Conservation (phyloP, 208 protist genomes). For the Acanthamoeba castellanii region DNA sequence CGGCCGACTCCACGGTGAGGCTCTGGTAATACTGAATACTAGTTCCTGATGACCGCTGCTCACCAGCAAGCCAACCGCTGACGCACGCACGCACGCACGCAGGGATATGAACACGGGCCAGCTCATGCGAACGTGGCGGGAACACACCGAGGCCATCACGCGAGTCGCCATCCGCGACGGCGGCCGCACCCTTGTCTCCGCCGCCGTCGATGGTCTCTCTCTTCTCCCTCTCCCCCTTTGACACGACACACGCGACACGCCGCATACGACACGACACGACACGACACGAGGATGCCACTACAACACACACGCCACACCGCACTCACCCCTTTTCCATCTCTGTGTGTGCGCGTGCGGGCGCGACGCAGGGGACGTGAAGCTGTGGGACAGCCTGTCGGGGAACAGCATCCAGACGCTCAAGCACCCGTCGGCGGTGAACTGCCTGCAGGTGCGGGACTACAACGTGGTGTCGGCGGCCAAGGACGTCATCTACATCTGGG, state of each 20-base stretch:
- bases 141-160: constrained; percentile 28
- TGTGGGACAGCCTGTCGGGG: constrained; percentile 37
- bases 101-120: constrained; percentile 28
- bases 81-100: neutral
- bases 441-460: constrained; percentile 43
- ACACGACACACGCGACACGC: neutral
- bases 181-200: constrained; percentile 11
- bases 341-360: neutral
- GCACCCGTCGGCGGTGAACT: constrained; percentile 48
- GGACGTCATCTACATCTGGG: constrained; percentile 30
- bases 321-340: neutral
- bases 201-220: neutral
- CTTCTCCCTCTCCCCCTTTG: neutral
- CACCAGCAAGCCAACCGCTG: too few relatives aligned
- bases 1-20: neutral
- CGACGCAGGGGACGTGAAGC: constrained; percentile 17
- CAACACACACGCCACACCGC: too few relatives aligned
- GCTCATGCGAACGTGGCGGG: constrained; percentile 24
- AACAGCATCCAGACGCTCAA: constrained; percentile 49
- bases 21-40: constrained; percentile 23
- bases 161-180: constrained; percentile 29
- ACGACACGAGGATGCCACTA: too few relatives aligned
- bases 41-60: too few relatives aligned
- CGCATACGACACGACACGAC: too few relatives aligned
- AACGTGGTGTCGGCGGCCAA: constrained; percentile 36